These are phyloP conservation scores for Coemansia sp. DNA, from an alignment of 192 early-diverging fungal genomes.

Conservation along the genomic window DNA sequence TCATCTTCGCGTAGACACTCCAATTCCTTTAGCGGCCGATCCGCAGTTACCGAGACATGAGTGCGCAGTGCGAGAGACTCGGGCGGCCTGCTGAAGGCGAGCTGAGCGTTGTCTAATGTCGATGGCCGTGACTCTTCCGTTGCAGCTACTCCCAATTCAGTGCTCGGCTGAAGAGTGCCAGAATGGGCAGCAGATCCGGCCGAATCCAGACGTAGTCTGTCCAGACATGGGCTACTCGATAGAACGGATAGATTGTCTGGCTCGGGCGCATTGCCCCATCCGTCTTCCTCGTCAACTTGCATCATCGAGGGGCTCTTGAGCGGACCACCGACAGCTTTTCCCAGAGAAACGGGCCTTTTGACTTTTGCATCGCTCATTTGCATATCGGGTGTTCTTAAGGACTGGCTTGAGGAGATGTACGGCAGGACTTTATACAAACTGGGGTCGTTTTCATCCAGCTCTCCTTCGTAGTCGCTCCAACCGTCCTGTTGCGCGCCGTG, in stretches of 20 bases:
- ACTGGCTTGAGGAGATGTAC: background rate
- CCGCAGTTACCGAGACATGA: slow-evolving; percentile 32
- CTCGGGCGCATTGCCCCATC: background rate
- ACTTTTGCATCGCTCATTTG: background rate
- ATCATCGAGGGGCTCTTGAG: slow-evolving; percentile 21
- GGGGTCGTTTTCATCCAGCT: slow-evolving; percentile 44
- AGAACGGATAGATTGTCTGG: background rate
- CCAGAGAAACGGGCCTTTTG: background rate
- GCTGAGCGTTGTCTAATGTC: background rate
- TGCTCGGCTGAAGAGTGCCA: background rate
- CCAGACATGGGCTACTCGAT: background rate
- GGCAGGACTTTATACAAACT: slow-evolving; percentile 36
- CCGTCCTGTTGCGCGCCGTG: background rate
- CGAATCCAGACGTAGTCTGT: background rate
- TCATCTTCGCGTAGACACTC: slow-evolving; percentile 19
- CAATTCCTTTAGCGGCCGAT: slow-evolving; percentile 16
- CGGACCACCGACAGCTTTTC: background rate
- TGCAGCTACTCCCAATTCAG: background rate
- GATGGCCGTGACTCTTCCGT: background rate
- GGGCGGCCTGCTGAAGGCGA: slow-evolving; percentile 33
- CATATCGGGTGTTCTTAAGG: background rate
- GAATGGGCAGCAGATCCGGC: background rate
- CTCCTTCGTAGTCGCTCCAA: slow-evolving; percentile 23
- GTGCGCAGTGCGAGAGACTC: slow-evolving; percentile 54
- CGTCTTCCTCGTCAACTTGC: slow-evolving; percentile 25